Percentiles rank a stretch among this genome's conserved stretches.
phyloP scores from a whole-genome alignment of 2,329 filamentous ascomycete species.

The Mycogone perniciosa region DNA sequence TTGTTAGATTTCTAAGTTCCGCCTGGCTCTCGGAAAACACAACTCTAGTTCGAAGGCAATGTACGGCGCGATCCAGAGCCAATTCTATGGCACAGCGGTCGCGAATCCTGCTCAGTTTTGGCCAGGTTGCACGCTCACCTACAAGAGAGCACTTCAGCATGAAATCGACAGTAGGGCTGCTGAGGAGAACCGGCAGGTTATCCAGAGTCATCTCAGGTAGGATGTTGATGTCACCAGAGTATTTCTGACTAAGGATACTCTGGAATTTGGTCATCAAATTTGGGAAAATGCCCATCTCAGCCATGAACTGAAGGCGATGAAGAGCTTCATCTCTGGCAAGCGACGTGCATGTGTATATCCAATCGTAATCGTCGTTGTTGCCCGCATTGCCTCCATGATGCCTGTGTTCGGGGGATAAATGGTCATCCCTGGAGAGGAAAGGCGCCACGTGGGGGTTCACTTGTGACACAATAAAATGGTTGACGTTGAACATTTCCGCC shows the following conservation, averaged over 20 bases:
- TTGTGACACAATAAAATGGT: conserved; percentile 96
- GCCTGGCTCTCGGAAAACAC: conserved; percentile 63
- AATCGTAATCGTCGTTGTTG: conserved; percentile 40
- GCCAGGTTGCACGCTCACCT: conserved; percentile 87
- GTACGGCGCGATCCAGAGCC: conserved; percentile 70
- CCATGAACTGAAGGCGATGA: conserved; percentile 72
- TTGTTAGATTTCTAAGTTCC: conserved; percentile 44
- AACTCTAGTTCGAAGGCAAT: conserved; percentile 59
- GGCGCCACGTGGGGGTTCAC: conserved; percentile 92
- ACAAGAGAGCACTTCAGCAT: conserved; percentile 72
- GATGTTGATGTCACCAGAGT: conserved; percentile 93
- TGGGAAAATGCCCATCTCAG: conserved; percentile 74
- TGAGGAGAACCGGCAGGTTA: conserved; percentile 70
- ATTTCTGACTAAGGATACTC: conserved; percentile 81
- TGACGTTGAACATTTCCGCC: conserved; percentile 95
- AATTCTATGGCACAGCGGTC: conserved; percentile 87
- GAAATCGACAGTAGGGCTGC: conserved; percentile 79
- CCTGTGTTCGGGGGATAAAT: conserved; percentile 34
- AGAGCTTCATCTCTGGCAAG: conserved; percentile 74
- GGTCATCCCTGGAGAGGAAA: conserved; percentile 72
- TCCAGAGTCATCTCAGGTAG: conserved; percentile 70
- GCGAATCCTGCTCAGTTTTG: conserved; percentile 74
- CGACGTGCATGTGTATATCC: conserved; percentile 61
- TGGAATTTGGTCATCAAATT: conserved; percentile 71
- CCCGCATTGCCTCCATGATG: conserved; percentile 21